phyloP scores from a whole-genome alignment of 345 rosid species.

The Brassica cretica region DNA sequence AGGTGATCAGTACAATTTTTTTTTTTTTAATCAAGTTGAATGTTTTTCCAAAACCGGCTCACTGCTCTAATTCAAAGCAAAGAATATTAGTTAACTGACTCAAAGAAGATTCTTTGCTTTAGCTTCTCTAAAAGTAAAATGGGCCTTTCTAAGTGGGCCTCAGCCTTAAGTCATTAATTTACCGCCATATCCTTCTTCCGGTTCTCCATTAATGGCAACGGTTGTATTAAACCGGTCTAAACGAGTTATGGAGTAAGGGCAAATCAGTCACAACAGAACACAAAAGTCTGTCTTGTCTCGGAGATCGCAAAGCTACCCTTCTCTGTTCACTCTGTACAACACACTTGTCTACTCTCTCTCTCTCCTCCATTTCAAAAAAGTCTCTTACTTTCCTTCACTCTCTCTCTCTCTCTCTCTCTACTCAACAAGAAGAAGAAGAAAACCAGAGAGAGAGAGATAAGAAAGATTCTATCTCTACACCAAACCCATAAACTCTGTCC shows the following conservation, averaged over 20 bases:
- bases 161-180: slow-evolving; percentile 1
- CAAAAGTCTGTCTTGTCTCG: slow-evolving; percentile 23
- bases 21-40: no score
- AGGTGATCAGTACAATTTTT: no score
- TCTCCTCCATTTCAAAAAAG: slow-evolving; percentile 34
- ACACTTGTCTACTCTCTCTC: slow-evolving; percentile 37
- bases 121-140: slow-evolving; percentile 21
- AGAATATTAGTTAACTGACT: no score
- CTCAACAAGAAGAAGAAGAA: neutral
- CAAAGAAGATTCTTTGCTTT: slow-evolving; percentile 29
- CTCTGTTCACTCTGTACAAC: slow-evolving; percentile 39
- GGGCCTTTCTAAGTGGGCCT: slow-evolving; percentile 27
- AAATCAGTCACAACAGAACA: slow-evolving; percentile 20
- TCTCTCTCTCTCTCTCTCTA: slow-evolving; percentile 23
- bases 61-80: neutral
- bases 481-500: neutral
- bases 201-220: neutral
- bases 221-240: neutral
- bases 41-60: no score
- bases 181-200: slow-evolving; percentile 14
- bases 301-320: slow-evolving; percentile 36
- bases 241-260: neutral
- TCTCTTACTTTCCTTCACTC: neutral
- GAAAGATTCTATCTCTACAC: slow-evolving; percentile 3
- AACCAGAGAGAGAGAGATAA: neutral